A percentile compares a stretch with the other conserved stretches of the same genome.
Evolutionary conservation across 1,284 basidiomycete genomes (phyloP).

Genomic region (Cryptococcus sp.): DNA sequence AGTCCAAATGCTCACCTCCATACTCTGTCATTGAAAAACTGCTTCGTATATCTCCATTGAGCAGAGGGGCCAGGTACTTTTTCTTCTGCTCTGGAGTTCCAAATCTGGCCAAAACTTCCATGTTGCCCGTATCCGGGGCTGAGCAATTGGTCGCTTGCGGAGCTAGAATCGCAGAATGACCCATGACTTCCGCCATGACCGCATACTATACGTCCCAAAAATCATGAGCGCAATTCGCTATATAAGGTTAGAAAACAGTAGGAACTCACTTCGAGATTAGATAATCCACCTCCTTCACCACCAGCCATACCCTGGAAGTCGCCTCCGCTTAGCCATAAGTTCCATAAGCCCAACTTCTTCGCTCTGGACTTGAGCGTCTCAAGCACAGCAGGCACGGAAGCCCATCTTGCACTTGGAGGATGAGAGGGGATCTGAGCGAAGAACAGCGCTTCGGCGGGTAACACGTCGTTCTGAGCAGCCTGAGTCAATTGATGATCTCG

Average conservation of each 20-base stretch:
- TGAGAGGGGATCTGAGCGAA: constrained; percentile 81
- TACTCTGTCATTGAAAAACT: constrained; percentile 95
- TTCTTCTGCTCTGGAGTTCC: constrained; percentile 85
- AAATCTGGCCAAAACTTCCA: constrained; percentile 96
- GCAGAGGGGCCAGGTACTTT: constrained; percentile 82
- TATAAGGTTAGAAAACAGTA: neutral
- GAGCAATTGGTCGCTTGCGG: constrained; percentile 88
- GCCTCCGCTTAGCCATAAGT: constrained; percentile 89
- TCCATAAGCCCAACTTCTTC: constrained; percentile 88
- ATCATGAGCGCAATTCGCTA: neutral
- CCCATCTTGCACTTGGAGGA: constrained; percentile 71
- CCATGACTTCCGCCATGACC: constrained; percentile 93
- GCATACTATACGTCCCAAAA: constrained; percentile 66
- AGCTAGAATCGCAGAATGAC: constrained; percentile 76
- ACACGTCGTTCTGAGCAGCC: constrained; percentile 76
- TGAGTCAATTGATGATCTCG: neutral
- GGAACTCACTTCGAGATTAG: constrained; percentile 78
- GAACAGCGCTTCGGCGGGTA: constrained; percentile 75
- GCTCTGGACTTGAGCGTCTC: constrained; percentile 87
- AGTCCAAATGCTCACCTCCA: constrained; percentile 61
- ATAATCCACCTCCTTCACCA: constrained; percentile 75
- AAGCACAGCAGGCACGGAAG: constrained; percentile 75
- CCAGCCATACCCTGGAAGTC: constrained; percentile 73
- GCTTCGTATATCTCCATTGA: constrained; percentile 91
- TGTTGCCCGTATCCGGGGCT: constrained; percentile 93